Evolutionary conservation across 306 rosid species (phyloP).

Genomic region (Vigna mungo): DNA sequence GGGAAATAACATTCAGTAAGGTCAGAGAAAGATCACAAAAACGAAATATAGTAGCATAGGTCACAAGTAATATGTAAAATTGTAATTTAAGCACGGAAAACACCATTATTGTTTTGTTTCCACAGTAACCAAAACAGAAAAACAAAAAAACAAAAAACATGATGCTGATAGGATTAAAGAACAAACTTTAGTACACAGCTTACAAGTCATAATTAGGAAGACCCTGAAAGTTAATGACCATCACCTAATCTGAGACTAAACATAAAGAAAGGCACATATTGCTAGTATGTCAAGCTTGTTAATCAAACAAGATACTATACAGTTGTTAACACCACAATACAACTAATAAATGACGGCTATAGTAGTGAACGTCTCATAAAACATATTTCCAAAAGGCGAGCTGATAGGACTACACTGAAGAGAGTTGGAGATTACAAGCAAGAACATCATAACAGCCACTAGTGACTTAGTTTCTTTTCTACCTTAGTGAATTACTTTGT

Average conservation of each 20-base stretch:
- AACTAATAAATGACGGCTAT: constrained; percentile 1
- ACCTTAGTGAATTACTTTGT: not conserved
- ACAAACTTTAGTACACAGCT: not conserved
- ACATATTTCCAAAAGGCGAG: constrained; percentile 8
- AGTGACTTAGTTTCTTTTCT: constrained; percentile 8
- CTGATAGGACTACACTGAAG: constrained; percentile 22
- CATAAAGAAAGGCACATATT: not conserved
- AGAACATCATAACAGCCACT: constrained; percentile 6
- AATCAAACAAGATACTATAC: constrained; percentile 38
- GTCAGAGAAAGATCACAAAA: too few relatives aligned
- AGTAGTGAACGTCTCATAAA: constrained; percentile 7
- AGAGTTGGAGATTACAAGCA: constrained; percentile 17
- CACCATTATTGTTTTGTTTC: too few relatives aligned
- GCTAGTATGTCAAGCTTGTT: constrained; percentile 12
- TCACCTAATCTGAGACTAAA: constrained; percentile 28
- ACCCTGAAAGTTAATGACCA: constrained; percentile 42
- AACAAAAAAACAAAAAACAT: too few relatives aligned
- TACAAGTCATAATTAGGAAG: constrained; percentile 41
- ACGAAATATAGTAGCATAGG: too few relatives aligned
- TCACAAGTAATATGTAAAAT: too few relatives aligned
- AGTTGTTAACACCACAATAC: not conserved
- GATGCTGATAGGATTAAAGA: too few relatives aligned
- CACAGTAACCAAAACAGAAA: too few relatives aligned
- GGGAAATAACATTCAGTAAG: too few relatives aligned
- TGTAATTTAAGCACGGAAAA: too few relatives aligned